Conservation (phyloP, 2,329 filamentous ascomycete species). For the Metarhizium robertsii region DNA sequence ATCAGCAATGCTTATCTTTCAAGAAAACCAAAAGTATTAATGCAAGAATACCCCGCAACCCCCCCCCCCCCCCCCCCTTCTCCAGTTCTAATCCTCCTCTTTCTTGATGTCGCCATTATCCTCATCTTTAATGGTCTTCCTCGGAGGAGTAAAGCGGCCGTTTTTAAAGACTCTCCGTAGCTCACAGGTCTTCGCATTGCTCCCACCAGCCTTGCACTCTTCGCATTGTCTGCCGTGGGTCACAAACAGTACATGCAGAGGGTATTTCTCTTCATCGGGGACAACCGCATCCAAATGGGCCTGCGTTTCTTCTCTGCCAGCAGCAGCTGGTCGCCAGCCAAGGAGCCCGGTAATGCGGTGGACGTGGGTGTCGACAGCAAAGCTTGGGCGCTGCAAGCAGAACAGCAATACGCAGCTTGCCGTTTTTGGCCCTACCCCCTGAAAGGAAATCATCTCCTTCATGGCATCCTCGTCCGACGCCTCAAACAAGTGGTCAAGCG, state of each 20-base stretch:
- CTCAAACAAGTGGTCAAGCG: constrained; percentile 38
- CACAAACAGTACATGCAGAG: constrained; percentile 39
- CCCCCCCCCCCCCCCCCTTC: too few relatives aligned
- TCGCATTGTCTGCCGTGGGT: constrained; percentile 35
- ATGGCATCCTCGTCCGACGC: constrained; percentile 36
- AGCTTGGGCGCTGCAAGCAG: constrained; percentile 36
- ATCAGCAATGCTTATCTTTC: too few relatives aligned
- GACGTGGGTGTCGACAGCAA: constrained; percentile 46
- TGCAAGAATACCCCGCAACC: too few relatives aligned
- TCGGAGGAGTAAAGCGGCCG: constrained; percentile 11
- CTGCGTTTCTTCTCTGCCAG: constrained; percentile 35
- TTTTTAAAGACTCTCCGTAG: constrained; percentile 29
- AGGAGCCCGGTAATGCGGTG: constrained; percentile 38
- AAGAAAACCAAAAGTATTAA: too few relatives aligned
- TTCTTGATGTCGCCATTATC: not conserved
- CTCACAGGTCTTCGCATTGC: constrained; percentile 28
- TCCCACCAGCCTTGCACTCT: constrained; percentile 36
- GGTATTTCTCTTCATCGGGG: constrained; percentile 39
- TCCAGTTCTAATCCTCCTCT: not conserved
- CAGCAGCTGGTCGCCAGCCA: constrained; percentile 35
- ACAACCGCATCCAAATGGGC: constrained; percentile 39
- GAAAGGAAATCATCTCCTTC: constrained; percentile 38
- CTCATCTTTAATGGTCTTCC: constrained; percentile 6
- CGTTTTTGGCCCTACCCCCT: constrained; percentile 45
- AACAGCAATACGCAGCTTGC: constrained; percentile 44